Evolutionary conservation across 2,329 filamentous ascomycete species (phyloP), one percentile per base, ranked within the genome.

Genomic region (Elsinoe australis): DNA sequence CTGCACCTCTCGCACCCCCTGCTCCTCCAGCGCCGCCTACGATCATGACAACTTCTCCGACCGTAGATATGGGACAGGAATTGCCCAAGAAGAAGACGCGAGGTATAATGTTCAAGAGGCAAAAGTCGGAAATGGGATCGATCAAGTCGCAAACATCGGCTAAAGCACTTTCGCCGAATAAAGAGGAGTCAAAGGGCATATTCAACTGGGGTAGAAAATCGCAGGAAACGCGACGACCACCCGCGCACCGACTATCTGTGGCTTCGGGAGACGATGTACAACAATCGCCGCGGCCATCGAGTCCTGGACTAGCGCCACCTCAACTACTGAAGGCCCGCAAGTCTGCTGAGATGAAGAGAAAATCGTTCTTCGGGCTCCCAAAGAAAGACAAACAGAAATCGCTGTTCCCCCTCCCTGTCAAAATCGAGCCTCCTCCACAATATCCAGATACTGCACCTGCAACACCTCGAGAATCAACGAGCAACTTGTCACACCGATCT

Each of bases 31-130:
- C 57, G 63, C 62, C 77, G 31, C 80, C 80, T 12, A 73, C 74
- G 15, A 96, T 96, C 62, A 92, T 96, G 64, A 95, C 85, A 42
- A 96, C 90, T 8, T 86, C 89, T 12, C 89, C 92, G 7, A 92
- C 88, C 6, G 76, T 81, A 42, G 67, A 69, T 55, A 72, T 52
- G 12, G 29, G 22, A 12, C 41, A 53, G 12, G 4, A 68, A 63
- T 53, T 58, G 10, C 10, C 39, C 3, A 51, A 51, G 48, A 26
- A 47, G 26, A 52, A 50, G 24, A 50, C 33, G 10, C 52, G 45
- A 18, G 45, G 45, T 6, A 48, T 34, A 32, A 34, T 52, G 12
- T 52, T 54, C 39, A 54, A 52, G 31, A 50, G 54, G 14, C 56
- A 64, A 39, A 66, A 64, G 49, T 60, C 56, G 34, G 67, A 64